phyloP scores from a whole-genome alignment of 176 grass and related monocot genomes.

The Rhynchospora tenuis region DNA sequence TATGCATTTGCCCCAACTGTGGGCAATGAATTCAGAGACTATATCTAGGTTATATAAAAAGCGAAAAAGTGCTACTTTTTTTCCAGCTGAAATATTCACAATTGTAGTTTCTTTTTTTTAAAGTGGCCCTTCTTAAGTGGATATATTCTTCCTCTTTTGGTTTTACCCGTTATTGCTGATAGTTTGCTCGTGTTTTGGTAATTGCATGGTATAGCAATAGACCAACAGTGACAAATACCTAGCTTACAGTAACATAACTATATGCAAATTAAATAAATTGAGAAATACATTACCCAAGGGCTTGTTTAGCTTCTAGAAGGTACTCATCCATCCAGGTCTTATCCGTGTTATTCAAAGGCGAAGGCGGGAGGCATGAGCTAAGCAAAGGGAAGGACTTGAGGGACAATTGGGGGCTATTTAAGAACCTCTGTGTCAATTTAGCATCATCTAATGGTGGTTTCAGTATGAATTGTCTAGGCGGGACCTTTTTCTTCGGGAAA shows the following conservation, averaged over 20 bases:
- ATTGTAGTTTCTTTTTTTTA: neutral
- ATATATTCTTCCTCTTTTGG: neutral
- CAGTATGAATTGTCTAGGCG: constrained; percentile 75
- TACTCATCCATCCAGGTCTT: constrained; percentile 90
- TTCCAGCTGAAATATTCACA: neutral
- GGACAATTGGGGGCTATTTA: constrained; percentile 93
- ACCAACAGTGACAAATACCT: neutral
- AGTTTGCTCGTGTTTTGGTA: neutral
- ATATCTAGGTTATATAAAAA: no score
- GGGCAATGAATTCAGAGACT: no score
- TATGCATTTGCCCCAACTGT: no score
- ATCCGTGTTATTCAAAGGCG: constrained; percentile 69
- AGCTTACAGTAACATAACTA: neutral
- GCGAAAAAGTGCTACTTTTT: neutral
- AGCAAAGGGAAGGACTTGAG: constrained; percentile 87
- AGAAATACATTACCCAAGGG: constrained; percentile 45
- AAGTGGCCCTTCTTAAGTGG: neutral
- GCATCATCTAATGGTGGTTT: constrained; percentile 92
- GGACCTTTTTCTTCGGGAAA: constrained; percentile 79
- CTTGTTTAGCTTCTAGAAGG: constrained; percentile 96
- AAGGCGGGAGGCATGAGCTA: constrained; percentile 82
- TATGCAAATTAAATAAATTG: neutral
- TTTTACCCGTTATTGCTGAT: no score
- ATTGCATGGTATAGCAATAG: neutral
- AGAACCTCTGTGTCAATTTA: constrained; percentile 80